These are phyloP conservation scores for Alloteropsis angusta DNA, from an alignment of 202 grass and related monocot species.

Conservation along the genomic window DNA sequence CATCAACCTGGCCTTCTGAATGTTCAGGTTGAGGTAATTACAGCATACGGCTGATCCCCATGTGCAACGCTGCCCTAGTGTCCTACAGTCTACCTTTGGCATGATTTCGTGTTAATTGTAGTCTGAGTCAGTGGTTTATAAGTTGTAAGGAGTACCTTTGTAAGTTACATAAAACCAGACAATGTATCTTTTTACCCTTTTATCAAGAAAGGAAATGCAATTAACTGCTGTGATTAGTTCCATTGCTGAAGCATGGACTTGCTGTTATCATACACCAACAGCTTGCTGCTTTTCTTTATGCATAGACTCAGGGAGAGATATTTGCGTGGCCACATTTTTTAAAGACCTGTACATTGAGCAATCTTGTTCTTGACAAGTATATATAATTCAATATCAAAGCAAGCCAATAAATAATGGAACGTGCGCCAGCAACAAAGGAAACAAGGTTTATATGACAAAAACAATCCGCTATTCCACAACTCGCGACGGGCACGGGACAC, in stretches of 20 bases:
- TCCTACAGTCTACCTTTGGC: neutral
- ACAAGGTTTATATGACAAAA: no score
- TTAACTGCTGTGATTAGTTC: neutral
- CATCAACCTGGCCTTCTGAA: conserved; percentile 57
- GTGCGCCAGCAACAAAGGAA: no score
- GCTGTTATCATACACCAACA: neutral
- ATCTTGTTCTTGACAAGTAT: neutral
- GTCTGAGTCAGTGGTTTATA: neutral
- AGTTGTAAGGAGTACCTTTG: neutral
- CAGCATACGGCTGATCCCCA: neutral
- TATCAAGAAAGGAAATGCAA: neutral
- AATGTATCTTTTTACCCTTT: neutral
- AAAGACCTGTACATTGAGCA: neutral
- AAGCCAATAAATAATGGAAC: neutral
- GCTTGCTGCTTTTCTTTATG: neutral
- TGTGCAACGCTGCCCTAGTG: neutral
- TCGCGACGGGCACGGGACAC: no score
- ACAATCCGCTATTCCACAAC: no score
- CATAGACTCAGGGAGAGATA: neutral
- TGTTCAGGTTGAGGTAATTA: neutral
- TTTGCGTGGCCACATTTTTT: neutral
- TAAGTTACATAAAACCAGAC: neutral
- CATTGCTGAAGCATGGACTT: neutral
- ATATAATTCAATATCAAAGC: neutral
- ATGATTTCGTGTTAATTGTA: neutral